Conservation (phyloP, 495 filamentous ascomycete species). For the Annulohypoxylon moriforme region DNA sequence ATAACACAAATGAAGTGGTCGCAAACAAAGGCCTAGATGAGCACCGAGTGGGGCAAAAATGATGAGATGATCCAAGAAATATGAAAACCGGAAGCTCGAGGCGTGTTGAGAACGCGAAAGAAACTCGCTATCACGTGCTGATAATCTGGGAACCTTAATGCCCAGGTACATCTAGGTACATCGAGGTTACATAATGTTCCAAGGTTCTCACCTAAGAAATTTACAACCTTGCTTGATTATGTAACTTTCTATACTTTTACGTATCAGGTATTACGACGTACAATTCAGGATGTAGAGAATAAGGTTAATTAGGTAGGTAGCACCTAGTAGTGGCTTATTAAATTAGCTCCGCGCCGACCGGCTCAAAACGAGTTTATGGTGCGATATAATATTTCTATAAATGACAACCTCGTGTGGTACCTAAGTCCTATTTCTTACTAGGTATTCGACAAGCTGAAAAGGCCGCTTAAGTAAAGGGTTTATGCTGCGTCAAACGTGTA, state of each 20-base stretch:
- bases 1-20: not conserved
- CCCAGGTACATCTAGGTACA: not conserved
- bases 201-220: not conserved
- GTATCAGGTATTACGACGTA: not conserved
- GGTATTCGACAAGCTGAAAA: not conserved
- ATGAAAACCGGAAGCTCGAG: not conserved
- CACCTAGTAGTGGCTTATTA: not conserved
- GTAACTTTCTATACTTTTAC: not conserved
- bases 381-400: constrained; percentile 8
- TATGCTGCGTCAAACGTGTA: constrained; percentile 7
- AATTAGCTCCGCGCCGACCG: not conserved
- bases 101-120: constrained; percentile 32
- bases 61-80: constrained; percentile 20
- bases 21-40: constrained; percentile 4
- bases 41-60: constrained; percentile 14
- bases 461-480: not conserved
- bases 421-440: not conserved
- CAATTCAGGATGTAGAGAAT: not conserved
- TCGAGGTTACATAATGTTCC: not conserved
- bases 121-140: constrained; percentile 39
- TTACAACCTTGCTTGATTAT: not conserved
- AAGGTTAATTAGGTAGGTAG: no score
- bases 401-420: not conserved
- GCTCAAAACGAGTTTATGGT: constrained; percentile 4
- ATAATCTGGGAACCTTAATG: not conserved